Base-by-base conservation (phyloP, 1,284 basidiomycete genomes). In the Ceratorhiza oryzae-sativae region DNA sequence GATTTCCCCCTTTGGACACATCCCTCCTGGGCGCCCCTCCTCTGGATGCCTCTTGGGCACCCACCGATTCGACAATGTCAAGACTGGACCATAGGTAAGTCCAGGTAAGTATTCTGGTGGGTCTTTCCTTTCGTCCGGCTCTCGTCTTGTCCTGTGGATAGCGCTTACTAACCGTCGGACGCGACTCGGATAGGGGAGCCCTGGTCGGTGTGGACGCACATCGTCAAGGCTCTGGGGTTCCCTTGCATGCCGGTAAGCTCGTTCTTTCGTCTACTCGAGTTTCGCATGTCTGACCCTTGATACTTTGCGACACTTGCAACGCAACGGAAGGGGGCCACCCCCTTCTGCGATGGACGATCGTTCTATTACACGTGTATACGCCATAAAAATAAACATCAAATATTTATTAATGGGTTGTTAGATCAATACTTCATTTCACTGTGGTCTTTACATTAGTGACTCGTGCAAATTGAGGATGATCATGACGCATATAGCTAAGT, bases 191-290 rank as follows among this genome's bases (percentile, higher is more conserved):
- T 36, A n/a, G 36, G 58, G 58, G 39, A 59, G 39, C 36, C 58
- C 41, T 39, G n/a, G 58, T 25, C 58, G 36, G 58, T 42, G 58
- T 39, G 58, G 58, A 59, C 58, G 36, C 58, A 39, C 41, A 59
- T 23, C 13, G 3, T 27, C 8, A 59, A 45, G 58, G 15, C 36
- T 23, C 58, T 45, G 41, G 58, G 58, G 58, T 34, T 41, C n/a
- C 42, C 58, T 59, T 18, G 23, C 36, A 59, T 10, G 58, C 58
- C 36, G 42, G 25, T 45, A n/a, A 34, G 58, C 30, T 34, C 15
- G 25, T 36, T 18, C 34, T 39, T 58, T 30, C 9, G n/a, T n/a
- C 18, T 13, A 39, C 18, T 4, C 5, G 20, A 13, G 5, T 39
- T 36, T 5, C 55, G 34, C 32, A 58, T 18, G 18, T 39, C 25